Evolutionary conservation across 495 filamentous ascomycete species (phyloP), one percentile per base, ranked within the genome.

Genomic region (Daldinia concentrica): DNA sequence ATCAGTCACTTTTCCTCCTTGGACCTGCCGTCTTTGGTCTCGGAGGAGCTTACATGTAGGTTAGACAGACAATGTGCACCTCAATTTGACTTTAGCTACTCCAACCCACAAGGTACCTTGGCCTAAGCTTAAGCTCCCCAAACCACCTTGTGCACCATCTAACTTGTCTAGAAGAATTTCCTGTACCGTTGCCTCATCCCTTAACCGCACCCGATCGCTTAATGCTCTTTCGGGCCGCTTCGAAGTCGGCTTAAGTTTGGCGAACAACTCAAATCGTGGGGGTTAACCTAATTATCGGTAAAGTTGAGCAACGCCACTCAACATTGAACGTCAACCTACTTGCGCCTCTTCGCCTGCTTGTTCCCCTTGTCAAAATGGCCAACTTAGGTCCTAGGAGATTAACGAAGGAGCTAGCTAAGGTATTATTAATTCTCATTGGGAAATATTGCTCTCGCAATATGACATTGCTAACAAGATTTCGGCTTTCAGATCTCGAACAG

Each of bases 331-430:
- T 37, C 27, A 48, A 43, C 41, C 19, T 22, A 63, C 52, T 54
- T 63, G 29, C 62, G 26, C n/a, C 45, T 19, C 12, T 34, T 48
- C 50, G 39, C 58, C 54, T 62, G 32, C 52, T 19, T 27, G 19
- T 24, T 27, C 63, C 48, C 55, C 62, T 37, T 58, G 12, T 14
- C 52, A 74, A 66, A 7, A 85, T 85, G 84, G 54, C 81, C 7
- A 77, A 74, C 59, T 77, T 85, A 62, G 84, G 84, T 30, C 77
- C 82, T 1, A 87, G 86, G 72, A 73, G 86, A 27, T 62, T 88
- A 50, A 74, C 72, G 15, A 88, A 88, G 69, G 86, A 88, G 78
- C 75, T 88, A 12, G 60, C 74, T 4, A 88, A 88, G 82, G 86
- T 84, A 78, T 22, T 63, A 7, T n/a, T 26, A 48, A 26, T 26